Evolutionary conservation across 2,329 filamentous ascomycete species (phyloP).

Genomic region (Cryphonectria japonica): DNA sequence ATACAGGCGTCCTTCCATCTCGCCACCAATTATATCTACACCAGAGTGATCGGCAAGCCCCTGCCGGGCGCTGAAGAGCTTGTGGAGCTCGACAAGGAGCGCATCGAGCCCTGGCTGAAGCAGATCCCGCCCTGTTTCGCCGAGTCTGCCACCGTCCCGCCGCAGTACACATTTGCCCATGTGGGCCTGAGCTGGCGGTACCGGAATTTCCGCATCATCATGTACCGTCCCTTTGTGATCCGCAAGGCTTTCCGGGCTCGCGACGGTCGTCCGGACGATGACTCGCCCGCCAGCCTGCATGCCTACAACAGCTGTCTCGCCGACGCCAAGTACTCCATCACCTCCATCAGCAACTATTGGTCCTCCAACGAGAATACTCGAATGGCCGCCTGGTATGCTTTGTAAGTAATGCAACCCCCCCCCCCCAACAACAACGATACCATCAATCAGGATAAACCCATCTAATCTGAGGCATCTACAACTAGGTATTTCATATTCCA

Average conservation of each 20-base stretch:
- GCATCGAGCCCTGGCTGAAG: slow-evolving; percentile 44
- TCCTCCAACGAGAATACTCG: slow-evolving; percentile 42
- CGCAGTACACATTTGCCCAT: slow-evolving; percentile 45
- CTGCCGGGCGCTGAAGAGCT: slow-evolving; percentile 47
- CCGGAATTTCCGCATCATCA: slow-evolving; percentile 51
- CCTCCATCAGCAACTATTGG: slow-evolving; percentile 45
- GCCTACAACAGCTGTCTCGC: slow-evolving; percentile 44
- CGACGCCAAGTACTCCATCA: slow-evolving; percentile 46
- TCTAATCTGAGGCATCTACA: not conserved
- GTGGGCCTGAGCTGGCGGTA: slow-evolving; percentile 49
- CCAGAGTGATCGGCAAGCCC: slow-evolving; percentile 48
- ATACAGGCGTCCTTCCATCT: slow-evolving; percentile 51
- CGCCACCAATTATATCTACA: slow-evolving; percentile 49
- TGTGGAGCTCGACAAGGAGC: slow-evolving; percentile 43
- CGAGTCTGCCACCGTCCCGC: slow-evolving; percentile 38
- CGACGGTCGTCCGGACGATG: slow-evolving; percentile 30
- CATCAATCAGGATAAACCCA: not conserved
- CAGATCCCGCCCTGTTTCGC: slow-evolving; percentile 43
- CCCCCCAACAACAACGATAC: not conserved
- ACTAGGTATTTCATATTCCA: slow-evolving; percentile 52
- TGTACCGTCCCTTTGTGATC: slow-evolving; percentile 52
- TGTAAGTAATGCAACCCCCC: slow-evolving; percentile 34
- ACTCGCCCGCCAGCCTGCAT: slow-evolving; percentile 31
- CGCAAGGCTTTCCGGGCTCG: slow-evolving; percentile 39
- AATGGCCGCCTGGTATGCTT: slow-evolving; percentile 48